phyloP scores from a whole-genome alignment of 768 basidiomycete genomes.

The Auricularia sp. region DNA sequence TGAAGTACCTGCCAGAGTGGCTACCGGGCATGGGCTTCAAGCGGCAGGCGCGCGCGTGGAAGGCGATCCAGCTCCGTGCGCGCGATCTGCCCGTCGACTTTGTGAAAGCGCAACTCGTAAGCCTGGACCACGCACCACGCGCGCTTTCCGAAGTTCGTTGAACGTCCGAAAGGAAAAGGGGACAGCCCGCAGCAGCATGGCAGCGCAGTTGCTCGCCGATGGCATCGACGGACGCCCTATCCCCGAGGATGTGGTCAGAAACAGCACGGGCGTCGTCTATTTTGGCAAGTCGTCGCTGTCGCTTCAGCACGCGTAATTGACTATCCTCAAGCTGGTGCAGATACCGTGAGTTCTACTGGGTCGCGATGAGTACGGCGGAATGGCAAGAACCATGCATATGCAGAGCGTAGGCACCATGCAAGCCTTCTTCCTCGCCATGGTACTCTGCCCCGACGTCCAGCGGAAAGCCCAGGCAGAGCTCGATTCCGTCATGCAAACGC shows the following conservation, averaged over 20 bases:
- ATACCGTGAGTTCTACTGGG: neutral
- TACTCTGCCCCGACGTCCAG: slow-evolving; percentile 19
- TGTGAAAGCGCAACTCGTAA: slow-evolving; percentile 28
- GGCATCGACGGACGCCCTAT: neutral
- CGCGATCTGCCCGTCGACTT: slow-evolving; percentile 37
- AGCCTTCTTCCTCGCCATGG: slow-evolving; percentile 13
- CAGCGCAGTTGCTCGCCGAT: neutral
- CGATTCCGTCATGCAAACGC: neutral
- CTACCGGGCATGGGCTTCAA: slow-evolving; percentile 29
- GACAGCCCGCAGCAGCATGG: slow-evolving; percentile 1
- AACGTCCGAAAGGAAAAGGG: slow-evolving; percentile 19
- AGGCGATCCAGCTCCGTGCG: neutral
- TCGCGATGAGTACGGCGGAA: no score
- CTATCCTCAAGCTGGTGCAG: neutral
- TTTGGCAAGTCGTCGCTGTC: neutral
- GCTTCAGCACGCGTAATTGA: neutral
- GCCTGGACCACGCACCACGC: neutral
- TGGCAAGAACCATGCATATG: neutral
- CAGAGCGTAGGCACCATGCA: slow-evolving; percentile 5
- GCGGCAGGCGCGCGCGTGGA: slow-evolving; percentile 19
- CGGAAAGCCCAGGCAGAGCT: neutral
- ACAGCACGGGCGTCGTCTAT: neutral
- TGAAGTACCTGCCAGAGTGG: slow-evolving; percentile 29
- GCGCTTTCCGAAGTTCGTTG: slow-evolving; percentile 17
- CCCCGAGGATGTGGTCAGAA: neutral